A percentile compares a stretch with the other conserved stretches of the same genome.
Conservation (phyloP, 2,329 filamentous ascomycete species). For the Paecilomyces variotii region DNA sequence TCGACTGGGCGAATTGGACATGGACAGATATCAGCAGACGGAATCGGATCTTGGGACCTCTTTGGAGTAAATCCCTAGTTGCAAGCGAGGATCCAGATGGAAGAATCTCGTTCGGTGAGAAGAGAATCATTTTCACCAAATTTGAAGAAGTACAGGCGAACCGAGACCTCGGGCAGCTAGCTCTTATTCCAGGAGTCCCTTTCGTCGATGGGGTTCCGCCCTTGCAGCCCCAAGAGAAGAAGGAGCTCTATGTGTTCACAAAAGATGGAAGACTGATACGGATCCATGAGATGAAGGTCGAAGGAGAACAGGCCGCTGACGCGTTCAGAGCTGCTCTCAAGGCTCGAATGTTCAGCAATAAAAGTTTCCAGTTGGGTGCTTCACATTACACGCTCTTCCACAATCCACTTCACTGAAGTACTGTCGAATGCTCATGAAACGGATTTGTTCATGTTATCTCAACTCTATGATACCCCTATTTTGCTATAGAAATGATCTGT, state of each 20-base stretch:
- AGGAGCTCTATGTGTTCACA: conserved; percentile 30
- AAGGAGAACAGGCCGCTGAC: conserved; percentile 28
- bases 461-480: conserved; percentile 11
- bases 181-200: conserved; percentile 28
- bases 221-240: conserved; percentile 16
- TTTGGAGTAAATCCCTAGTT: conserved; percentile 51
- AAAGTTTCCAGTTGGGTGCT: conserved; percentile 16
- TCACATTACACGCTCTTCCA: conserved; percentile 24
- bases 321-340: conserved; percentile 31
- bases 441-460: neutral
- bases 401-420: conserved; percentile 22
- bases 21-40: conserved; percentile 49
- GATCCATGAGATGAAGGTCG: conserved; percentile 32
- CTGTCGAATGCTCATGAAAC: neutral
- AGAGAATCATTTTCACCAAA: conserved; percentile 30
- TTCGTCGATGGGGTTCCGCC: conserved; percentile 23
- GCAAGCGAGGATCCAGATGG: conserved; percentile 11
- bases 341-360: conserved; percentile 29
- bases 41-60: conserved; percentile 53
- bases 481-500: neutral
- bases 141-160: conserved; percentile 24
- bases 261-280: conserved; percentile 27
- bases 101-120: conserved; percentile 16
- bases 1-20: conserved; percentile 53
- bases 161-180: conserved; percentile 16